Conservation (phyloP, 73 alveolate species). For the Paramecium pentaurelia region DNA sequence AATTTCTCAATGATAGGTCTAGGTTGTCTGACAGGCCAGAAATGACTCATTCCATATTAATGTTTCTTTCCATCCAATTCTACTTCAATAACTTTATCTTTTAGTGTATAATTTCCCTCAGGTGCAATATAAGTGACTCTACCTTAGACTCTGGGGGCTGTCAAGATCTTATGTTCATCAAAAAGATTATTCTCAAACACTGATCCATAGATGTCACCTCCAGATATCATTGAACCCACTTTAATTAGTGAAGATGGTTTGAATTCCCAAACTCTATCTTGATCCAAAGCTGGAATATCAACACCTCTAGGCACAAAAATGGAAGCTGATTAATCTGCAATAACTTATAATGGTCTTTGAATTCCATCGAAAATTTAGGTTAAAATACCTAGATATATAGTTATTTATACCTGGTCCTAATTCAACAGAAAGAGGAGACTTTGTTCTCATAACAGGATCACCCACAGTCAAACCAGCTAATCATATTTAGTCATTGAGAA, state of each 20-base stretch:
- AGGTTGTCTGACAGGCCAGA: slow-evolving; percentile 93
- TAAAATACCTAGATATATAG: slow-evolving; percentile 74
- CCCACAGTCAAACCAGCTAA: slow-evolving; percentile 97
- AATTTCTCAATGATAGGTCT: slow-evolving; percentile 87
- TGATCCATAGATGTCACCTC: slow-evolving; percentile 97
- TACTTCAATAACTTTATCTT: slow-evolving; percentile 87
- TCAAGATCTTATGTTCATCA: slow-evolving; percentile 86
- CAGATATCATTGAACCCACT: slow-evolving; percentile 73
- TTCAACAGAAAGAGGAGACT: slow-evolving; percentile 95
- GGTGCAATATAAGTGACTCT: slow-evolving; percentile 84
- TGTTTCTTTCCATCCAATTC: slow-evolving; percentile 86
- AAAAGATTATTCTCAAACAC: slow-evolving; percentile 92
- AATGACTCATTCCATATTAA: slow-evolving; percentile 83
- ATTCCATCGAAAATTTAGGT: slow-evolving; percentile 88
- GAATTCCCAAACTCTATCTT: slow-evolving; percentile 93
- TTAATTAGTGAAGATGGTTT: slow-evolving; percentile 80
- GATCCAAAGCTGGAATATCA: slow-evolving; percentile 93
- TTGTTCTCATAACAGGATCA: slow-evolving; percentile 98
- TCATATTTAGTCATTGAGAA: not conserved
- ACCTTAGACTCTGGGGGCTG: slow-evolving; percentile 96
- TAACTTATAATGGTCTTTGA: slow-evolving; percentile 59
- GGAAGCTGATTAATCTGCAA: slow-evolving; percentile 53
- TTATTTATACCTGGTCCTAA: slow-evolving; percentile 94
- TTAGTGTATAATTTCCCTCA: slow-evolving; percentile 84
- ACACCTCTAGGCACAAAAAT: slow-evolving; percentile 98